These are phyloP conservation scores for Paecilomyces niveus DNA, from an alignment of 2,329 filamentous ascomycete genomes.

Conservation along the genomic window DNA sequence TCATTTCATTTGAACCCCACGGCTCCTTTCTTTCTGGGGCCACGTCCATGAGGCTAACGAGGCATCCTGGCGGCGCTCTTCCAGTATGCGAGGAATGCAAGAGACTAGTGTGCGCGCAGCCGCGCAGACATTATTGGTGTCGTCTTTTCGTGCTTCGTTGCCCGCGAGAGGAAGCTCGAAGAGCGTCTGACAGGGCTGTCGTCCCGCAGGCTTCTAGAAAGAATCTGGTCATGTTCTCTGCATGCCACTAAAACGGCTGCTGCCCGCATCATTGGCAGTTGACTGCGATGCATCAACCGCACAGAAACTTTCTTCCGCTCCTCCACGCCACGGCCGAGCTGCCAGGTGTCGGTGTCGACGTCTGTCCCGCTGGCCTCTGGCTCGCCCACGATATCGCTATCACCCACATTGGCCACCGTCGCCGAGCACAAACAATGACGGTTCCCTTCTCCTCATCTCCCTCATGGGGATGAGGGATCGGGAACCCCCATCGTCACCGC, in stretches of 20 bases:
- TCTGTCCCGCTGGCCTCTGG: neutral
- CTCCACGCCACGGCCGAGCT: neutral
- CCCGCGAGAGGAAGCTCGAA: neutral
- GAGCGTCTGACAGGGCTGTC: neutral
- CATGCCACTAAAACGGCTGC: neutral
- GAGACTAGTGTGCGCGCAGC: neutral
- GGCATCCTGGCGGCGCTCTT: neutral
- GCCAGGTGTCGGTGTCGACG: neutral
- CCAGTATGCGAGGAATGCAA: too few species aligned
- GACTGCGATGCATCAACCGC: neutral
- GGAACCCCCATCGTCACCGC: neutral
- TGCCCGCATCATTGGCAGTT: neutral
- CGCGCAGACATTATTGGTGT: neutral
- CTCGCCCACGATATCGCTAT: neutral
- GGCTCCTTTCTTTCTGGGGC: neutral
- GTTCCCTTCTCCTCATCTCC: neutral
- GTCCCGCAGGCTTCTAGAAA: neutral
- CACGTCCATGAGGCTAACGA: neutral
- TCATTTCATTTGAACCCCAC: neutral
- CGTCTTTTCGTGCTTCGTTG: neutral
- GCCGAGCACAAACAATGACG: neutral
- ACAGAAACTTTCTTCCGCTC: neutral
- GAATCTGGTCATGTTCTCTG: neutral
- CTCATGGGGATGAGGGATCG: neutral
- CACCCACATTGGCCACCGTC: neutral